These are phyloP conservation scores for Tulasnella sp. DNA, from an alignment of 768 basidiomycete genomes.

Conservation along the genomic window DNA sequence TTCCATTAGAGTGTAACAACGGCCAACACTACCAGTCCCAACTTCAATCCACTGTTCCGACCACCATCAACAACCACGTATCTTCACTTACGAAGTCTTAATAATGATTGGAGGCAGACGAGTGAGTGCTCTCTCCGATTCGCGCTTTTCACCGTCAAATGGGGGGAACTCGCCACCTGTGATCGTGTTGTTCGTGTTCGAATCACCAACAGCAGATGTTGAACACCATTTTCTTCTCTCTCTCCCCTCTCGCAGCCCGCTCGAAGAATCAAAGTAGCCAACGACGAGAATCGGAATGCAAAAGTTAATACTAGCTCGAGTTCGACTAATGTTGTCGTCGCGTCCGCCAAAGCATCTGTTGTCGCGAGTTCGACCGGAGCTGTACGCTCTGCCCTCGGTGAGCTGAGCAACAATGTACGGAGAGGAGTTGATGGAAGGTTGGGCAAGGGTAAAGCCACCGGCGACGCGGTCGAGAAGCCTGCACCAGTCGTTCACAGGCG, in stretches of 20 bases:
- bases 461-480: conserved; percentile 5
- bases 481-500: background rate
- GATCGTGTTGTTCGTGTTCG: background rate
- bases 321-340: no score
- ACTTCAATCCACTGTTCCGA: no score
- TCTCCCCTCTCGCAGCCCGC: background rate
- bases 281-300: background rate
- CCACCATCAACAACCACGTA: background rate
- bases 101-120: background rate
- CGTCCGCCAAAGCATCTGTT: background rate
- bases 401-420: conserved; percentile 12
- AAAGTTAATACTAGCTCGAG: background rate
- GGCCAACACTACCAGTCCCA: no score
- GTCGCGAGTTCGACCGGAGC: background rate
- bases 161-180: background rate
- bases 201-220: background rate
- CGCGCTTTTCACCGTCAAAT: background rate
- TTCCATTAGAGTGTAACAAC: background rate
- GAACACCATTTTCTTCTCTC: background rate
- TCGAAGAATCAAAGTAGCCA: background rate
- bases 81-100: background rate
- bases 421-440: background rate
- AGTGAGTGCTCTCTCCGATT: background rate
- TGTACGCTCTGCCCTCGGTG: conserved; percentile 10
- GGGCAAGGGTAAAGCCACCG: conserved; percentile 9